These are phyloP conservation scores for Barnettozyma salicaria DNA, from an alignment of 805 yeast genomes.

Conservation along the genomic window DNA sequence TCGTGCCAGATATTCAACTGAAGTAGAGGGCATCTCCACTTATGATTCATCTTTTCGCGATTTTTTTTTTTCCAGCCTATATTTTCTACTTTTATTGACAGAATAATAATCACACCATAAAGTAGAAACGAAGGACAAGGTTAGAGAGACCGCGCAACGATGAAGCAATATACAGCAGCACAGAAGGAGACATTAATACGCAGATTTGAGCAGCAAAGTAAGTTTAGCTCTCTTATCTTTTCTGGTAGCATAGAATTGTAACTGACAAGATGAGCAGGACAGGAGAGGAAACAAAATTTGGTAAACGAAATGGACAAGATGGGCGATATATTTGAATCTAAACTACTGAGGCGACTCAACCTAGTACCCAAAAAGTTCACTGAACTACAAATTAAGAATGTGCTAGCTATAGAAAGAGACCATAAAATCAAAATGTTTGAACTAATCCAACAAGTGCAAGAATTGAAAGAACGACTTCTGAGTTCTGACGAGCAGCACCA, in stretches of 20 bases:
- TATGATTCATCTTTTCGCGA: too few relatives aligned
- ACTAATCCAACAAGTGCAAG: constrained; percentile 20
- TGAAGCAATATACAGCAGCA: constrained; percentile 11
- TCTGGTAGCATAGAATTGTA: neutral
- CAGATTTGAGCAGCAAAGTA: constrained; percentile 23
- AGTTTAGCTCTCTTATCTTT: constrained; percentile 8
- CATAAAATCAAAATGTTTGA: constrained; percentile 23
- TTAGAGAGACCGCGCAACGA: neutral
- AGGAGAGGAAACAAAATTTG: constrained; percentile 16
- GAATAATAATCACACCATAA: neutral
- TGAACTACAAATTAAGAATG: constrained; percentile 19
- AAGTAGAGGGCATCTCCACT: too few relatives aligned
- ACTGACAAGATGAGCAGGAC: constrained; percentile 12
- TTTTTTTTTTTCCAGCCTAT: too few relatives aligned
- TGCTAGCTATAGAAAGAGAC: constrained; percentile 24
- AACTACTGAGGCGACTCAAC: constrained; percentile 16
- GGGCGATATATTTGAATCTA: constrained; percentile 19
- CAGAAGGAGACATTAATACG: constrained; percentile 16
- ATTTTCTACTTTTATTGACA: too few relatives aligned
- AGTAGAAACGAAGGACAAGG: neutral
- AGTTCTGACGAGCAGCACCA: constrained; percentile 9
- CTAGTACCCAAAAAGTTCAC: constrained; percentile 25
- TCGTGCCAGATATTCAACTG: too few relatives aligned
- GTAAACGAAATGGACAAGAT: constrained; percentile 15
- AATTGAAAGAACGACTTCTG: constrained; percentile 5